Evolutionary conservation across 768 basidiomycete genomes (phyloP).

Genomic region (Amanita subjunquillea): DNA sequence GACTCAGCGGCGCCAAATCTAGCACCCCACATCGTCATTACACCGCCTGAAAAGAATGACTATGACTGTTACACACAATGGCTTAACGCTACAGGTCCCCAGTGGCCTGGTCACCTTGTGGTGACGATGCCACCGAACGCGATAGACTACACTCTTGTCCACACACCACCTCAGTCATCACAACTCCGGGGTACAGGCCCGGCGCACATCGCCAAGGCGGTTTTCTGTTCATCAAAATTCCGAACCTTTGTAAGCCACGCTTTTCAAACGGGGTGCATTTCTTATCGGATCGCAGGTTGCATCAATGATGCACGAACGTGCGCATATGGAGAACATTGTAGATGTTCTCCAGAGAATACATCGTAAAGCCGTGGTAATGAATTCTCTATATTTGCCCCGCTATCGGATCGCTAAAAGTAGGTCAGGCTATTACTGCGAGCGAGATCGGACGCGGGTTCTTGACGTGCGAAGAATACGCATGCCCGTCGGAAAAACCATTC

Average conservation of each 20-base stretch:
- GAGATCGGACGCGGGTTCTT: conserved; percentile 24
- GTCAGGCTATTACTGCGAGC: conserved; percentile 32
- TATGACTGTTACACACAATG: conserved; percentile 23
- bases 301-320: conserved; percentile 16
- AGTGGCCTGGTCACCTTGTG: conserved; percentile 22
- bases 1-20: conserved; percentile 29
- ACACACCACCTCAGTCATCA: not conserved
- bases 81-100: conserved; percentile 25
- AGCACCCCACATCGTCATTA: conserved; percentile 44
- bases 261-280: not conserved
- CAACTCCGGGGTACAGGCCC: not conserved
- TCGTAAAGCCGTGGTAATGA: conserved; percentile 30
- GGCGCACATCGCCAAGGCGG: conserved; percentile 7
- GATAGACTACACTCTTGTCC: not conserved
- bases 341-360: conserved; percentile 24
- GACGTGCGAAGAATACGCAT: conserved; percentile 15
- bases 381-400: not conserved
- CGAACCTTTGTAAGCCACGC: conserved; percentile 15
- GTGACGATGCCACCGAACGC: conserved; percentile 14
- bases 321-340: conserved; percentile 20
- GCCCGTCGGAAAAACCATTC: conserved; percentile 27
- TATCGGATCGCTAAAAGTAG: conserved; percentile 5
- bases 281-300: conserved; percentile 9
- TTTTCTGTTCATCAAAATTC: conserved; percentile 23
- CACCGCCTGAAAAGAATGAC: conserved; percentile 28